phyloP scores from a whole-genome alignment of 2,329 filamentous ascomycete species.

The Dothideomycetes sp. region DNA sequence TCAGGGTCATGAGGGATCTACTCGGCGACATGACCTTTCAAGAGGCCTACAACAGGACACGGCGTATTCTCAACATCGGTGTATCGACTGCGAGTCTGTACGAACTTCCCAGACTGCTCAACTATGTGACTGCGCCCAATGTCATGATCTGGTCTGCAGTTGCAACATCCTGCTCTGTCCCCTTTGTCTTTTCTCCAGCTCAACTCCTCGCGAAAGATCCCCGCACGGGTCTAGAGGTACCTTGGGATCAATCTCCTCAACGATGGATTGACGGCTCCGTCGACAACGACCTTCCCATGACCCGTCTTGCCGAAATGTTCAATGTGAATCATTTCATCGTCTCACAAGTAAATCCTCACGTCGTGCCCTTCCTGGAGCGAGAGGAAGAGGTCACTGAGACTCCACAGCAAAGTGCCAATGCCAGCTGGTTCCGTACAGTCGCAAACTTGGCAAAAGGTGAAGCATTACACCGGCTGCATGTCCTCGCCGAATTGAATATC shows the following conservation, averaged over 20 bases:
- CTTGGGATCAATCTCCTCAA: conserved; percentile 79
- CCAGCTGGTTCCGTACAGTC: conserved; percentile 56
- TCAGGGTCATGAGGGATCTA: conserved; percentile 68
- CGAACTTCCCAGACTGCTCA: conserved; percentile 76
- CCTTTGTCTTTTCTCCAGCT: conserved; percentile 71
- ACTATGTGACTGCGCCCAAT: conserved; percentile 88
- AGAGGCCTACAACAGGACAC: conserved; percentile 90
- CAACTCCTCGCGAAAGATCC: conserved; percentile 78
- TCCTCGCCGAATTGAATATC: conserved; percentile 69
- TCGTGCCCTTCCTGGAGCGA: conserved; percentile 72
- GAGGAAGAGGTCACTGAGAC: conserved; percentile 45
- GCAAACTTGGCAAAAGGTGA: conserved; percentile 71
- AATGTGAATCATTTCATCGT: conserved; percentile 98
- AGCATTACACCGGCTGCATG: conserved; percentile 68
- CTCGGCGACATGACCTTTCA: conserved; percentile 89
- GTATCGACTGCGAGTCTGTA: conserved; percentile 83
- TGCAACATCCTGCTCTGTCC: conserved; percentile 89
- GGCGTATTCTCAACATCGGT: conserved; percentile 85
- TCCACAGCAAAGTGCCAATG: conserved; percentile 33
- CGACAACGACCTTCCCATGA: conserved; percentile 89
- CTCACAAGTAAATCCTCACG: conserved; percentile 91
- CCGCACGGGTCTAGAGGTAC: conserved; percentile 62
- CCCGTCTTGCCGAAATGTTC: conserved; percentile 83
- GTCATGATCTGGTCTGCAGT: conserved; percentile 96
- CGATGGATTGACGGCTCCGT: conserved; percentile 92